Evolutionary conservation across 2,329 filamentous ascomycete genomes (phyloP), one percentile per base, ranked within the genome.

Genomic region (Mycosphaerelloides madeirae): DNA sequence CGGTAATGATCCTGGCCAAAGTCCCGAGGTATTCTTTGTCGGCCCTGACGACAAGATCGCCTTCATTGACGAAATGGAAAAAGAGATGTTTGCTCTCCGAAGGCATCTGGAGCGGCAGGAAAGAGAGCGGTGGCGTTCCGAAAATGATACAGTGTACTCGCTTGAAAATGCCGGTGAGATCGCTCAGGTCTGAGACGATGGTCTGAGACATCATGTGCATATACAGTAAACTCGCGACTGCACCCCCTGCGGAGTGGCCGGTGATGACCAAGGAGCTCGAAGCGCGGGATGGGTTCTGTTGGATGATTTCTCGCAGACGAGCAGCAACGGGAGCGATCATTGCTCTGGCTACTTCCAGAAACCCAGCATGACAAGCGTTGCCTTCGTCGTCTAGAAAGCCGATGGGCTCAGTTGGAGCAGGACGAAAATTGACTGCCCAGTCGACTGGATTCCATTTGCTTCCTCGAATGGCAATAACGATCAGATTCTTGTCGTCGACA

Each of bases 131-230:
- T 1, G 88, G 88, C 0, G 86, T 77, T n/a, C 88, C 88, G 55
- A 94, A 94, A 0, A 84, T 90, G 31, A 94, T 72, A 66, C 88
- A 95, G 65, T 95, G 87, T 3, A 94, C 76, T 32, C 86, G 75
- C 59, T 83, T 84, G 69, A 95, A 93, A 65, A 67, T 82, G 1
- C 74, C 75, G 0, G 84, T 81, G 3, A 94, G 74, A 25, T 71
- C 64, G 48, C 77, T 86, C 33, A 95, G 78, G 59, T 91, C 84
- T 6, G 83, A 87, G 32, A 72, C 64, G 3, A 83, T 65, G 1
- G 74, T 76, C 2, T 69, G 73, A 2, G 80, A 72, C 31, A 91
- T 76, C 83, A 95, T 91, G 65, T 95, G 89, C 29, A 78, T 77
- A 65, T 88, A 95, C 0, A 95, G 72, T 9, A 95, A 71, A 2